Base-by-base conservation (phyloP, 768 basidiomycete species). In the Fomitopsis pulvina region DNA sequence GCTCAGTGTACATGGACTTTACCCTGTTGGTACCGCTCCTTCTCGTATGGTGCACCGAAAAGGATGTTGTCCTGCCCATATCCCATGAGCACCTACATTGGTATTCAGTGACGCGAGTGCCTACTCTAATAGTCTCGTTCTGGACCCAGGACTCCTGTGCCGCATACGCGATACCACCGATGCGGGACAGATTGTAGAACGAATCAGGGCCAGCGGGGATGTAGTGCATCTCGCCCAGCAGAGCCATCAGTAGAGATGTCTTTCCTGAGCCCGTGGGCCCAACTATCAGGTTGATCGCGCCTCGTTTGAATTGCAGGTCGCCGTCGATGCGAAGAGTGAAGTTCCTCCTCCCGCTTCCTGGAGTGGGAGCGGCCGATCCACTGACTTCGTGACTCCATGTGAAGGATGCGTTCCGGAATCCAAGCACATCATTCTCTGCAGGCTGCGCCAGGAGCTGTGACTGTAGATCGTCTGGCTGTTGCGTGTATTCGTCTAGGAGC, bases 171-270 rank as follows among this genome's bases (percentile, higher is more conserved):
- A 79, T 65, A 4, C 76, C 75, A 4, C 66, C 67, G 7, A 65
- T 57, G 8, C 77, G 61, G 1, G 76, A 75, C 0, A 79, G 60
- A 42, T 65, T 69, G 57, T 65, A 71, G 54, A 64, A 70, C 1
- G 74, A 68, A 24, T 67, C 67, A 16, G 68, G 59, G 4, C 57
- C 59, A 2, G 39, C 10, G 3, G 65, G 60, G 1, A 59, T 55
- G 58, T 79, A 81, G 60, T 85, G 81, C 80, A 87, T 79, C 65
- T 64, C 63, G 51, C 64, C 74, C 11, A 82, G 70, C 40, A 83
- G 63, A 1, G 83, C 82, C 80, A 85, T 82, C 22, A 83, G 67
- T 29, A 83, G 59, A 0, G 80, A 81, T 0, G 83, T 83, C 65
- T 84, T 85, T 8, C 82, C 83, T 4, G 67, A 65, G 2, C 72